phyloP scores from a whole-genome alignment of 2,329 filamentous ascomycete species.

The Verticillium nubilum region DNA sequence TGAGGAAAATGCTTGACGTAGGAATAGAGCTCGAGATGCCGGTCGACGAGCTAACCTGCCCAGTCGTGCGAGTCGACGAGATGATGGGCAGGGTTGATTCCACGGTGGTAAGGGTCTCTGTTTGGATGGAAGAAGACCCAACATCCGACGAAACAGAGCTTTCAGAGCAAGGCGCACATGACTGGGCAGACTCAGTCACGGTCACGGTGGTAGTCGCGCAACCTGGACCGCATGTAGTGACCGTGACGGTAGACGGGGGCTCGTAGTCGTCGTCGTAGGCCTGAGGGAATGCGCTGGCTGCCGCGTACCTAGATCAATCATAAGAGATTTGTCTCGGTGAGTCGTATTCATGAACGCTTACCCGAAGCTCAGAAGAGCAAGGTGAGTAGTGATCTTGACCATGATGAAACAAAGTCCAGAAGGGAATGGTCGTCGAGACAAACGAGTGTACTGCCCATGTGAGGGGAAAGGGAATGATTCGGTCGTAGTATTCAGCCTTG shows the following conservation, averaged over 20 bases:
- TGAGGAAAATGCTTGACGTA: background rate
- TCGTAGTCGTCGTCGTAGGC: background rate
- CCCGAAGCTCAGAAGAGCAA: conserved; percentile 23
- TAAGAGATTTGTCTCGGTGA: too few species aligned
- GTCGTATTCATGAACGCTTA: conserved; percentile 10
- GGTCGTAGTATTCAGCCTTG: background rate
- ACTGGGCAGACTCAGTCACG: conserved; percentile 21
- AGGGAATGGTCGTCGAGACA: conserved; percentile 2
- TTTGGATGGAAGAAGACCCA: background rate
- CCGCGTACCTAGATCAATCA: background rate
- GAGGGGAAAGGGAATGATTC: background rate
- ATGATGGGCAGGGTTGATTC: conserved; percentile 2
- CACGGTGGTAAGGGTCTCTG: background rate
- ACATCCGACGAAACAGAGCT: conserved; percentile 1
- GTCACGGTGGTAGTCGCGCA: conserved; percentile 20
- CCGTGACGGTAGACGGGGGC: background rate
- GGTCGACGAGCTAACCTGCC: conserved; percentile 1
- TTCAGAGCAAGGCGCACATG: conserved; percentile 20
- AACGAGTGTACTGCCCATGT: conserved; percentile 16
- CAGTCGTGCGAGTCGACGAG: background rate
- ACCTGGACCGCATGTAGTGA: conserved; percentile 6
- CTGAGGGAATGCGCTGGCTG: conserved; percentile 16
- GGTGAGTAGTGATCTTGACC: conserved; percentile 15
- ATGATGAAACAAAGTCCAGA: conserved; percentile 9
- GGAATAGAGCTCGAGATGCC: background rate